Percentiles rank a stretch among this genome's conserved stretches.
These are phyloP conservation scores for Wallacemonas sp. DNA, from an alignment of 208 protist genomes.

Conservation along the genomic window DNA sequence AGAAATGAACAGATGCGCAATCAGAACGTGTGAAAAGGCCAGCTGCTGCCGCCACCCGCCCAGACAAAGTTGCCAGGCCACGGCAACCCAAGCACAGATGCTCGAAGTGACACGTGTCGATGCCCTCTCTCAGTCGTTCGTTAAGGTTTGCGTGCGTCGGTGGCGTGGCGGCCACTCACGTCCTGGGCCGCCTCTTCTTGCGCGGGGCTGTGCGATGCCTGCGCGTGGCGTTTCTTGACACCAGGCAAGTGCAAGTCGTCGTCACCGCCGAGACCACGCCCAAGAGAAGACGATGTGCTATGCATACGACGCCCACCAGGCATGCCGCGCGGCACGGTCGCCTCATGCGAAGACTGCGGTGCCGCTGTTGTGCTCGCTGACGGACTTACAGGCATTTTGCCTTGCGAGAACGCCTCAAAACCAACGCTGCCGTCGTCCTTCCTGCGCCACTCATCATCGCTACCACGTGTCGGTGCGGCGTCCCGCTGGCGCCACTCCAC, in stretches of 20 bases:
- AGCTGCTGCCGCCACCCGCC: no score
- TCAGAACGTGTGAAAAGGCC: no score
- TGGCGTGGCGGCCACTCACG: no score
- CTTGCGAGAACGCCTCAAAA: neutral
- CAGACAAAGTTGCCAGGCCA: no score
- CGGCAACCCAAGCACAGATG: no score
- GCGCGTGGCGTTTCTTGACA: conserved; percentile 3
- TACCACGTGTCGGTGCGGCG: neutral
- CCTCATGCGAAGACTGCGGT: neutral
- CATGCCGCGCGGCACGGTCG: conserved; percentile 8
- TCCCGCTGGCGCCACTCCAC: conserved; percentile 45
- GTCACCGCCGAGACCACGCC: conserved; percentile 9
- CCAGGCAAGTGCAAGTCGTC: conserved; percentile 37
- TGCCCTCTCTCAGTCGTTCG: no score
- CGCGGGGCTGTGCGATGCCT: neutral
- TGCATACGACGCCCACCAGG: conserved; percentile 14
- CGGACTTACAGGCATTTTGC: neutral
- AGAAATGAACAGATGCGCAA: no score
- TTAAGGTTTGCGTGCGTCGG: no score
- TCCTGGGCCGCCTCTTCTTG: no score
- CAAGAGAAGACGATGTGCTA: neutral
- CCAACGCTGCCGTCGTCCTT: neutral
- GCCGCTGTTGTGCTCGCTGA: neutral
- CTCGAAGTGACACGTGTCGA: no score
- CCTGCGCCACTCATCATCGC: neutral